Percentiles rank a stretch among this genome's conserved stretches.
These are phyloP conservation scores for Rubia peregrina DNA, from an alignment of 305 asterid genomes.

Conservation along the genomic window DNA sequence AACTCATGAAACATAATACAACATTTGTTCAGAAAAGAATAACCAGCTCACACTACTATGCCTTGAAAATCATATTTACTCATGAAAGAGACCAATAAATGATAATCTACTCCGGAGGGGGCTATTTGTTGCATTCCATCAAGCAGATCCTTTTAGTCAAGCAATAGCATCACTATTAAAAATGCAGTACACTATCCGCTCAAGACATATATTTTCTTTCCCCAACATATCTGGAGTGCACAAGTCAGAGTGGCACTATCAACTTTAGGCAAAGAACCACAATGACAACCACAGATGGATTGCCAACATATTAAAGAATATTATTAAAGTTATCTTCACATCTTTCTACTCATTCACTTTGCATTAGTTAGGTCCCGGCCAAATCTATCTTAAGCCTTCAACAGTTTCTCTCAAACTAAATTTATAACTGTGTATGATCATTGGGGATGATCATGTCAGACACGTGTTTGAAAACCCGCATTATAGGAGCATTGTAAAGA, in stretches of 20 bases:
- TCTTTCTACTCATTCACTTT: neutral
- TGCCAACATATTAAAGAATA: neutral
- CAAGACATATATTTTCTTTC: neutral
- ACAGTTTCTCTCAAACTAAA: neutral
- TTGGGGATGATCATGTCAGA: neutral
- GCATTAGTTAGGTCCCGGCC: neutral
- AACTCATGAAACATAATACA: too few relatives aligned
- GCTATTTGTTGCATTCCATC: neutral
- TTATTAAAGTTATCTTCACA: neutral
- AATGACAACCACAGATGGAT: neutral
- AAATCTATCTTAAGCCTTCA: neutral
- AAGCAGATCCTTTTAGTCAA: neutral
- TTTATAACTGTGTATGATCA: neutral
- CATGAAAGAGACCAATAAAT: neutral
- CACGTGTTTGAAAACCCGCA: neutral
- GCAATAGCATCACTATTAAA: neutral
- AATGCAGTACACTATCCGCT: neutral
- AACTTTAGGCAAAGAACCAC: neutral
- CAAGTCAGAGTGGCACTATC: neutral
- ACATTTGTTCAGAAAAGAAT: too few relatives aligned
- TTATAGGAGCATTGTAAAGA: neutral
- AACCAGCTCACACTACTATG: neutral
- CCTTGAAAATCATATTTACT: neutral
- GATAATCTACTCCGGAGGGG: neutral
- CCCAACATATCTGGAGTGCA: neutral